Percentiles rank a stretch among this genome's conserved stretches.
phyloP scores from a whole-genome alignment of 306 rosid genomes.

The Vigna nakashimae region DNA sequence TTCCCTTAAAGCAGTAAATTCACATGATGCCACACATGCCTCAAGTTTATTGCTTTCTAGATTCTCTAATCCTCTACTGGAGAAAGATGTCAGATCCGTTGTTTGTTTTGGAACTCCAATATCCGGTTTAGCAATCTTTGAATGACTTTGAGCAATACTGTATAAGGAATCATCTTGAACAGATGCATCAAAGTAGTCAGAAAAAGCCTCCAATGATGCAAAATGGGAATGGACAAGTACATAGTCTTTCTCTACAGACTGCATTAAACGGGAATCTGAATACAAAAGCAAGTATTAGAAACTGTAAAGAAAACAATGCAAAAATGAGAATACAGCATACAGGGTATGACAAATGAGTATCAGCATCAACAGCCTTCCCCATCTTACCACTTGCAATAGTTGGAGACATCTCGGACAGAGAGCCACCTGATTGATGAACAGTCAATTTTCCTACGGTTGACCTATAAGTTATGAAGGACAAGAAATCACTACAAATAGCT shows the following conservation, averaged over 20 bases:
- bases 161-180: constrained; percentile 50
- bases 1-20: constrained; percentile 55
- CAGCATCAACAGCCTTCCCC: constrained; percentile 49
- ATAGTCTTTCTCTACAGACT: constrained; percentile 82
- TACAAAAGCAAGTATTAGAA: constrained; percentile 25
- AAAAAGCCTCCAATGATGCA: constrained; percentile 68
- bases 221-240: constrained; percentile 72
- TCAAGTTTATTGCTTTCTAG: constrained; percentile 44
- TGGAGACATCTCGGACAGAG: constrained; percentile 46
- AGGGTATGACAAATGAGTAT: constrained; percentile 50
- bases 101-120: constrained; percentile 44
- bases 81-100: constrained; percentile 46
- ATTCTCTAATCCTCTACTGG: constrained; percentile 45
- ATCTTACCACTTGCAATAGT: constrained; percentile 43
- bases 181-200: constrained; percentile 66
- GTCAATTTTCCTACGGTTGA: constrained; percentile 36
- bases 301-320: constrained; percentile 34
- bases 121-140: constrained; percentile 51
- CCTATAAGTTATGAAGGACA: constrained; percentile 50
- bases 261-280: constrained; percentile 82
- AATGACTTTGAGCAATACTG: constrained; percentile 50
- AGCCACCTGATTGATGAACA: constrained; percentile 45
- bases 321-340: constrained; percentile 26
- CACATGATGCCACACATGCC: constrained; percentile 42
- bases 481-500: constrained; percentile 42